Evolutionary conservation across 768 basidiomycete species (phyloP).

Genomic region (Phanerochaete carnosa): DNA sequence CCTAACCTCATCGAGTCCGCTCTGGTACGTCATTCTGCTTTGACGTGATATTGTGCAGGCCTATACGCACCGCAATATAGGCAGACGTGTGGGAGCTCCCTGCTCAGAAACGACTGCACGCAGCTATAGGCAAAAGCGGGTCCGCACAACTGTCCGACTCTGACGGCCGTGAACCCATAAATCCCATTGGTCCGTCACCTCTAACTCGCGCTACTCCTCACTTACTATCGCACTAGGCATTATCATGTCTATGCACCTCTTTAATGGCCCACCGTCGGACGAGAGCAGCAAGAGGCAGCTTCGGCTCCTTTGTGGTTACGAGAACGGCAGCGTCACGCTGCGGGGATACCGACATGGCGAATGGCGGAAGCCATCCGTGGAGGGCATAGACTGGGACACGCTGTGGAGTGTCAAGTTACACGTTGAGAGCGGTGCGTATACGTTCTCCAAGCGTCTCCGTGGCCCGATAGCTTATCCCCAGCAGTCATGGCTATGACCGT

Average conservation of each 20-base stretch:
- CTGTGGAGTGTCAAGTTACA: slow-evolving; percentile 69
- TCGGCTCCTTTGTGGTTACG: slow-evolving; percentile 72
- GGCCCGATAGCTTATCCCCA: neutral
- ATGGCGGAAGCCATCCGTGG: slow-evolving; percentile 47
- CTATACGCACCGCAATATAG: slow-evolving; percentile 34
- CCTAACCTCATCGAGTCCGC: slow-evolving; percentile 90
- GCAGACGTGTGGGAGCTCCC: slow-evolving; percentile 88
- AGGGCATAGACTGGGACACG: slow-evolving; percentile 71
- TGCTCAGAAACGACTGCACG: slow-evolving; percentile 64
- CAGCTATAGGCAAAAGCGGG: slow-evolving; percentile 70
- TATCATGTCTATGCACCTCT: slow-evolving; percentile 85
- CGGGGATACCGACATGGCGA: slow-evolving; percentile 45
- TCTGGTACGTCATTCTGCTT: slow-evolving; percentile 42
- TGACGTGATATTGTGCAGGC: neutral
- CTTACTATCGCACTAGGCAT: slow-evolving; percentile 50
- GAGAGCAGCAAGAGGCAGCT: slow-evolving; percentile 34
- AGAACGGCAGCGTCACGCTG: slow-evolving; percentile 82
- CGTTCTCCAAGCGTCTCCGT: neutral
- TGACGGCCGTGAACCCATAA: slow-evolving; percentile 44
- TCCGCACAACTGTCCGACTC: slow-evolving; percentile 18
- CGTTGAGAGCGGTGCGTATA: slow-evolving; percentile 64
- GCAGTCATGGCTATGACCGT: slow-evolving; percentile 87
- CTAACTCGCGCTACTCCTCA: neutral
- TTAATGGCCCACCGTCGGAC: slow-evolving; percentile 24
- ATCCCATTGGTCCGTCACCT: slow-evolving; percentile 48